These are phyloP conservation scores for Aspergillus eucalypticola DNA, from an alignment of 2,329 filamentous ascomycete species.

Conservation along the genomic window DNA sequence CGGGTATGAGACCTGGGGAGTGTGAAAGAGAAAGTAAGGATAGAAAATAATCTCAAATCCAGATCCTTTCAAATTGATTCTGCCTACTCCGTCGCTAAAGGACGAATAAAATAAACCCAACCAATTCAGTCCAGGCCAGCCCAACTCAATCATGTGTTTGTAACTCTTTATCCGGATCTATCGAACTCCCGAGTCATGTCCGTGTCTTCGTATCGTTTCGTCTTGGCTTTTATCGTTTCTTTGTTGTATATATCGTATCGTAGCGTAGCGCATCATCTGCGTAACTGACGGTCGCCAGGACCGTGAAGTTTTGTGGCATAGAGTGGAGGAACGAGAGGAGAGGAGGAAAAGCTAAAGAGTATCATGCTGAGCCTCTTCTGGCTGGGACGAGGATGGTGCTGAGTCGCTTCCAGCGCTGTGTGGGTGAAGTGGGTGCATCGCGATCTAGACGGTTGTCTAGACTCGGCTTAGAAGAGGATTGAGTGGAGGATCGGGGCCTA, in stretches of 20 bases:
- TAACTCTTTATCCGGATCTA: conserved; percentile 4
- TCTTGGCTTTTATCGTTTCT: neutral
- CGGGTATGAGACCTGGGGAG: neutral
- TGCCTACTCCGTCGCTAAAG: conserved; percentile 9
- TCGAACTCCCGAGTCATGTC: neutral
- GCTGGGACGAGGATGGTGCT: conserved; percentile 35
- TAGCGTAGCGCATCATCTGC: neutral
- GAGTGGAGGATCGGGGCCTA: conserved; percentile 38
- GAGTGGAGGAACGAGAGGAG: neutral
- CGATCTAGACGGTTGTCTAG: conserved; percentile 30
- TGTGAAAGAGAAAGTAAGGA: neutral
- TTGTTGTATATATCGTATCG: neutral
- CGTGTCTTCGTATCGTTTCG: neutral
- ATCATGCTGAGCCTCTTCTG: conserved; percentile 19
- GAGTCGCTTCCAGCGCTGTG: conserved; percentile 35
- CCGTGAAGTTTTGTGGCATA: neutral
- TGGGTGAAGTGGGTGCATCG: conserved; percentile 25
- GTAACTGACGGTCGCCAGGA: neutral
- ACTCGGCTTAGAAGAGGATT: conserved; percentile 36
- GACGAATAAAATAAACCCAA: neutral
- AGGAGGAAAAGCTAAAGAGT: neutral
- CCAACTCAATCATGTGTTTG: neutral
- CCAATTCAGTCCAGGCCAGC: neutral
- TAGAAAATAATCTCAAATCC: neutral
- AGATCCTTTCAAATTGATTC: neutral